A percentile compares a stretch with the other conserved stretches of the same genome.
Evolutionary conservation across 2,329 filamentous ascomycete genomes (phyloP).

Genomic region (Pleomassaria siparia): DNA sequence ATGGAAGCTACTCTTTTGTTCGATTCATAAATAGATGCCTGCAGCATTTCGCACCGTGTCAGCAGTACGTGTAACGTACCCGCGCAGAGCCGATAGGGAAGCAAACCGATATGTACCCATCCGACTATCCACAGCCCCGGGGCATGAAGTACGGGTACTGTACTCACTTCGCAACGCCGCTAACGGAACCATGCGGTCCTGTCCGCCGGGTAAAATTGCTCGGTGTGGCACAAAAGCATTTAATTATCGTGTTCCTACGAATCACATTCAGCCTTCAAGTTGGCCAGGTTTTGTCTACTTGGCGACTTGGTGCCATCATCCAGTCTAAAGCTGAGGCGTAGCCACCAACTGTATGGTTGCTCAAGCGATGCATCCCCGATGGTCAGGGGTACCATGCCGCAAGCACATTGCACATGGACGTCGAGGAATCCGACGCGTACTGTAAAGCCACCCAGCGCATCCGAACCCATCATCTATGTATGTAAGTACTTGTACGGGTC

Average conservation of each 20-base stretch:
- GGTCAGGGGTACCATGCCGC: constrained; percentile 2
- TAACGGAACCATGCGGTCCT: constrained; percentile 29
- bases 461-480: constrained; percentile 9
- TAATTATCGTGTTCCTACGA: constrained; percentile 15
- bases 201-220: constrained; percentile 33
- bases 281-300: constrained; percentile 14
- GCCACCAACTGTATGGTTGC: constrained; percentile 21
- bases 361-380: constrained; percentile 9
- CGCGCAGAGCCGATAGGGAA: too few species aligned
- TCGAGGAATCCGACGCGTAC: constrained; percentile 6
- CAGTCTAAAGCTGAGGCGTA: constrained; percentile 6
- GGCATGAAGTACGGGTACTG: constrained; percentile 9
- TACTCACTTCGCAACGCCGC: constrained; percentile 23
- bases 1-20: too few species aligned
- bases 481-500: constrained; percentile 2
- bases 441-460: constrained; percentile 9
- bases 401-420: constrained; percentile 11
- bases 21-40: too few species aligned
- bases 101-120: too few species aligned
- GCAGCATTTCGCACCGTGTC: too few species aligned
- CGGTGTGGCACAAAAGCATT: constrained; percentile 13
- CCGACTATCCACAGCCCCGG: constrained; percentile 4
- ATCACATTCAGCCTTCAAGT: constrained; percentile 13
- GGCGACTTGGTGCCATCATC: constrained; percentile 23
- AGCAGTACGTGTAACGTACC: too few species aligned